These are phyloP conservation scores for Torulaspora gathmanii DNA, from an alignment of 805 yeast genomes.

Conservation along the genomic window DNA sequence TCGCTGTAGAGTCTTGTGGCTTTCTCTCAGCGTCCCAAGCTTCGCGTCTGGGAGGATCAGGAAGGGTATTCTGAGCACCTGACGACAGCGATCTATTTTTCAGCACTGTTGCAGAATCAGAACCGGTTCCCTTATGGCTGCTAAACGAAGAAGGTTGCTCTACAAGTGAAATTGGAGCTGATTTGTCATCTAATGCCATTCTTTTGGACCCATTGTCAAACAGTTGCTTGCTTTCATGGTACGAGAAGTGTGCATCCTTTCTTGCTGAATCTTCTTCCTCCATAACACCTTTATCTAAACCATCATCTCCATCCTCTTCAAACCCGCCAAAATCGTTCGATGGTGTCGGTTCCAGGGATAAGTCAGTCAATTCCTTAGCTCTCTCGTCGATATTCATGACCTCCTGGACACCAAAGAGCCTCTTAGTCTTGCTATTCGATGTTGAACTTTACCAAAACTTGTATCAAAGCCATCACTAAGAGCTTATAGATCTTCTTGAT, in stretches of 20 bases:
- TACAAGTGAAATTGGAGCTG: slow-evolving; percentile 11
- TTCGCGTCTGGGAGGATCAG: slow-evolving; percentile 20
- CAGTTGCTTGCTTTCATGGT: slow-evolving; percentile 31
- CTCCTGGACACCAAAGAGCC: neutral
- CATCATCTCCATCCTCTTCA: slow-evolving; percentile 6
- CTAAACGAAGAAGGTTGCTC: slow-evolving; percentile 17
- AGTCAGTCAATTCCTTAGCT: slow-evolving; percentile 14
- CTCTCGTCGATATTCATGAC: slow-evolving; percentile 12
- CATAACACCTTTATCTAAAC: slow-evolving; percentile 11
- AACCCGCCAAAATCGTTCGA: slow-evolving; percentile 25
- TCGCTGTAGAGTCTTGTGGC: slow-evolving; percentile 14
- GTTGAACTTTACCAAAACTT: neutral
- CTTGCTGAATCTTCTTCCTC: slow-evolving; percentile 9
- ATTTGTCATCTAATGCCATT: slow-evolving; percentile 29
- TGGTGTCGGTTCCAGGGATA: slow-evolving; percentile 29
- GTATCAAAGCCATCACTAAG: too few species aligned
- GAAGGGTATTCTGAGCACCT: slow-evolving; percentile 27
- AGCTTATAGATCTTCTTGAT: neutral
- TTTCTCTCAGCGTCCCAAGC: slow-evolving; percentile 6
- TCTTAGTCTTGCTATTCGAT: neutral
- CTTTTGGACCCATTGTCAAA: slow-evolving; percentile 32
- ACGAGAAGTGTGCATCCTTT: slow-evolving; percentile 31
- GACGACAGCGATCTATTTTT: slow-evolving; percentile 22
- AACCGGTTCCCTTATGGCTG: neutral
- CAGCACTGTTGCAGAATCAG: neutral